Percentiles rank a stretch among this genome's conserved stretches.
Conservation (phyloP, 108 stramenopile species). For the Nitzschia inconspicua region DNA sequence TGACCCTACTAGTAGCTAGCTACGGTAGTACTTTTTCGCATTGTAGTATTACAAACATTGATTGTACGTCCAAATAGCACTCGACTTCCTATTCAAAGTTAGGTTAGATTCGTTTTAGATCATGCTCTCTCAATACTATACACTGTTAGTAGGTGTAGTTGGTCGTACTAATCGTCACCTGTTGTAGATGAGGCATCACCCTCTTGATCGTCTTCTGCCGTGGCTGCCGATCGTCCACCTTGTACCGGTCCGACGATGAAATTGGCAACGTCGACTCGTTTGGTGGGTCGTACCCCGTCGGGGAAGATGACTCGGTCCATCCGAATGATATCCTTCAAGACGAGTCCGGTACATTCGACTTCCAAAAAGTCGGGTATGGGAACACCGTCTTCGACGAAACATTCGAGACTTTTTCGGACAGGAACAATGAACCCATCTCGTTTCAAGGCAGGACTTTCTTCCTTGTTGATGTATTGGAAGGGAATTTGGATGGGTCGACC, state of each 20-base stretch:
- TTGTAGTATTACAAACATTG: too few relatives aligned
- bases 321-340: conserved; percentile 66
- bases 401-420: conserved; percentile 57
- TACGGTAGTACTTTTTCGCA: too few relatives aligned
- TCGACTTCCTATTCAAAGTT: too few relatives aligned
- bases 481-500: conserved; percentile 72
- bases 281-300: conserved; percentile 56
- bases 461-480: conserved; percentile 58
- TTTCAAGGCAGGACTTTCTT: conserved; percentile 80
- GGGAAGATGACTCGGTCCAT: conserved; percentile 72
- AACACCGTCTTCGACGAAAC: conserved; percentile 66
- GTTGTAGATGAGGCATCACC: conserved; percentile 1
- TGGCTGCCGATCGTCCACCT: conserved; percentile 43
- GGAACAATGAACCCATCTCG: conserved; percentile 75
- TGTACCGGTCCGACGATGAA: conserved; percentile 62
- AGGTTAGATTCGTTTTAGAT: too few relatives aligned
- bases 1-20: too few relatives aligned
- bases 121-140: too few relatives aligned
- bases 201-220: background rate
- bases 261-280: conserved; percentile 21
- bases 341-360: conserved; percentile 73
- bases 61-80: too few relatives aligned
- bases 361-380: conserved; percentile 74
- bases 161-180: too few relatives aligned
- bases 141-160: too few relatives aligned